Conservation (phyloP, 306 rosid genomes). For the Citrullus colocynthis region DNA sequence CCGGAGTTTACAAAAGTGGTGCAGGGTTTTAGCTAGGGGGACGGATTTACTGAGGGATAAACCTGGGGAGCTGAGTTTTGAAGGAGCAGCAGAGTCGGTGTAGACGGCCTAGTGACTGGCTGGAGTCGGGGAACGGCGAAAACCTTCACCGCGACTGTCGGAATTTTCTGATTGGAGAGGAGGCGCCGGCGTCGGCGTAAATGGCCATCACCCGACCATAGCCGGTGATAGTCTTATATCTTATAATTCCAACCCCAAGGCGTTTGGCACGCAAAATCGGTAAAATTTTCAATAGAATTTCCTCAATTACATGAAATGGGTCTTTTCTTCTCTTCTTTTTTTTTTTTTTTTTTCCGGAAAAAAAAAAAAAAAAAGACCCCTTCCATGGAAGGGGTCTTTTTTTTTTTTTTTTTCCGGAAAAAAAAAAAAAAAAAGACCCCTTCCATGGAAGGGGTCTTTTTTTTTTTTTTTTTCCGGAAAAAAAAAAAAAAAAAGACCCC, state of each 20-base stretch:
- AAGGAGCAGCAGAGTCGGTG: background rate
- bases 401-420: too few relatives aligned
- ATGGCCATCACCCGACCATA: background rate
- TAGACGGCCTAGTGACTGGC: background rate
- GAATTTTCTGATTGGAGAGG: background rate
- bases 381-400: too few relatives aligned
- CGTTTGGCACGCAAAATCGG: background rate
- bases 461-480: too few relatives aligned
- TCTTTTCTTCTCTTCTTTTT: too few relatives aligned
- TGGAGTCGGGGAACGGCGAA: background rate
- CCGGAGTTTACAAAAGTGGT: background rate
- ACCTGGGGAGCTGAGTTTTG: background rate
- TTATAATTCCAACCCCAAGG: background rate
- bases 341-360: too few relatives aligned
- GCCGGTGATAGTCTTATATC: background rate
- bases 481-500: too few relatives aligned
- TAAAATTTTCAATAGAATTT: background rate
- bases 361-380: too few relatives aligned
- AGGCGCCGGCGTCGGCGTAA: constrained; percentile 3
- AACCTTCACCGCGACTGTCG: background rate
- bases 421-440: too few relatives aligned
- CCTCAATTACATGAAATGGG: too few relatives aligned
- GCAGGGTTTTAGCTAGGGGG: constrained; percentile 2
- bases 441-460: too few relatives aligned
- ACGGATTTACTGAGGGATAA: background rate